Percentiles rank a stretch among this genome's conserved stretches.
Evolutionary conservation across 2,329 filamentous ascomycete species (phyloP).

Genomic region (Curvularia eragrostidis): DNA sequence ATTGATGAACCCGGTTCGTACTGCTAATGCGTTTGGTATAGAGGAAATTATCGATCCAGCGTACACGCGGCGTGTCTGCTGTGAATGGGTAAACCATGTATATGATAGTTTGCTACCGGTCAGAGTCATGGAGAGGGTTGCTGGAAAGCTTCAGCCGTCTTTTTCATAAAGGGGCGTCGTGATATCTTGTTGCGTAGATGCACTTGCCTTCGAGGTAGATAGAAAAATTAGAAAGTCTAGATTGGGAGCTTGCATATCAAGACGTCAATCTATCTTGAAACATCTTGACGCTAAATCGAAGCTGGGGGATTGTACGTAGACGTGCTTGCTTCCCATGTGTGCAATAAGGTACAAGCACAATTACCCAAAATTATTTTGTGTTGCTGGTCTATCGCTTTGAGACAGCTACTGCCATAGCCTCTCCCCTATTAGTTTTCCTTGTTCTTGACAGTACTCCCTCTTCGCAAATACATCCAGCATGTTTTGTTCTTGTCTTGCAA

Average conservation of each 20-base stretch:
- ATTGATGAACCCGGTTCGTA: constrained; percentile 69
- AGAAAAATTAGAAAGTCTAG: background rate
- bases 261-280: background rate
- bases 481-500: too few species aligned
- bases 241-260: background rate
- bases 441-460: too few species aligned
- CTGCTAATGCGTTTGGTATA: constrained; percentile 68
- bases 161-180: constrained; percentile 31
- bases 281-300: background rate
- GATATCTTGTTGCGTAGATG: background rate
- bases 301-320: too few species aligned
- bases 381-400: too few species aligned
- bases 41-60: constrained; percentile 71
- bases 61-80: constrained; percentile 62
- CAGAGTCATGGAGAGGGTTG: constrained; percentile 54
- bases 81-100: constrained; percentile 63
- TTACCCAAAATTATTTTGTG: too few species aligned
- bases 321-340: too few species aligned
- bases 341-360: too few species aligned
- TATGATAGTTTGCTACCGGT: constrained; percentile 62
- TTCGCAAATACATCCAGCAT: too few species aligned
- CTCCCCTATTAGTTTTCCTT: too few species aligned
- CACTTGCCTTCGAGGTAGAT: background rate
- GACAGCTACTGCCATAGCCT: too few species aligned
- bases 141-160: constrained; percentile 45